Evolutionary conservation across 352 stramenopile genomes (phyloP).

Genomic region (Elongisporangium anandrum): DNA sequence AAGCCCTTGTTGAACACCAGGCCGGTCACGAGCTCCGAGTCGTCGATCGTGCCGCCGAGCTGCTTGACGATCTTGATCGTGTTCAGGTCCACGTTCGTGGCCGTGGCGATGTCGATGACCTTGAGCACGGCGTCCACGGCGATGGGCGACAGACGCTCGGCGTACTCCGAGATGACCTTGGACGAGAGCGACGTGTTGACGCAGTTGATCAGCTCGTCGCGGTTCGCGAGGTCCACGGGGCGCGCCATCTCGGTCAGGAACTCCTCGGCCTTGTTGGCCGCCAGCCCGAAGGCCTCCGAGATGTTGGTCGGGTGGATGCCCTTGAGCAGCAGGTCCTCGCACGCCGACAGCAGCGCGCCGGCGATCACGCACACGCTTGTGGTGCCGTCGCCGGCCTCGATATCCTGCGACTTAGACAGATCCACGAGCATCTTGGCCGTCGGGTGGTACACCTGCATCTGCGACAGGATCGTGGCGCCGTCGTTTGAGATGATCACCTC

Average conservation of each 20-base stretch:
- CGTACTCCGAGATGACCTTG: slow-evolving; percentile 98
- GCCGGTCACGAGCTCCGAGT: slow-evolving; percentile 97
- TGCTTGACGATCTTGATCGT: slow-evolving; percentile 98
- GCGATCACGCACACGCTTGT: slow-evolving; percentile 98
- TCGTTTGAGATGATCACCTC: slow-evolving; percentile 99
- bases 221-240: slow-evolving; percentile 93
- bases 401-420: slow-evolving; percentile 99
- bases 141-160: slow-evolving; percentile 96
- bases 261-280: slow-evolving; percentile 84
- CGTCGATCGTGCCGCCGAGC: slow-evolving; percentile 98
- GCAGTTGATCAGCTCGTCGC: slow-evolving; percentile 95
- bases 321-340: slow-evolving; percentile 88
- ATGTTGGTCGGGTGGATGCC: slow-evolving; percentile 99
- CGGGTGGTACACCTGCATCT: slow-evolving; percentile 99
- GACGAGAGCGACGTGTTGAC: slow-evolving; percentile 98
- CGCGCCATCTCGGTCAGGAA: slow-evolving; percentile 89
- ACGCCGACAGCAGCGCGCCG: slow-evolving; percentile 97
- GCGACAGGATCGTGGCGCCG: slow-evolving; percentile 98
- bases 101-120: slow-evolving; percentile 91
- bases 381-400: slow-evolving; percentile 97
- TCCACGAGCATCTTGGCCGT: slow-evolving; percentile 99
- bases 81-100: slow-evolving; percentile 97
- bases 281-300: slow-evolving; percentile 94
- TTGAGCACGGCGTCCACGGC: slow-evolving; percentile 98
- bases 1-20: slow-evolving; percentile 98